A percentile compares a stretch with the other conserved stretches of the same genome.
These are phyloP conservation scores for Pleurostoma richardsiae DNA, from an alignment of 2,329 filamentous ascomycete genomes.

Conservation along the genomic window DNA sequence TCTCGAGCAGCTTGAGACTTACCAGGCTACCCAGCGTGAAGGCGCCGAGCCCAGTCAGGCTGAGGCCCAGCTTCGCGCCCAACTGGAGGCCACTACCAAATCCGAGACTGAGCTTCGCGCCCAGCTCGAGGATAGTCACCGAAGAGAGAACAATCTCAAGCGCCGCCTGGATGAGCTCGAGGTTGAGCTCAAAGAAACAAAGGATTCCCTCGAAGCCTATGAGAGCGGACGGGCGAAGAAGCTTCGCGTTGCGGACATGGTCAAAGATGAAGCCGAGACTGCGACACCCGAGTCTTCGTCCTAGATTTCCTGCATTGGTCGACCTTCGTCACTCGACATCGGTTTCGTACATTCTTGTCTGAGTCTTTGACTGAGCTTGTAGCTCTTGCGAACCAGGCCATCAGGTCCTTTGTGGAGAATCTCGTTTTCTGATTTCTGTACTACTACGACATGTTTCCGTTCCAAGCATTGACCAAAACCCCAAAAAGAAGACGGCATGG, in stretches of 20 bases:
- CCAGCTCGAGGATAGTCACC: constrained; percentile 71
- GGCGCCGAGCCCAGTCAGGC: constrained; percentile 57
- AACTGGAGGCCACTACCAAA: constrained; percentile 43
- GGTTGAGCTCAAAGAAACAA: constrained; percentile 41
- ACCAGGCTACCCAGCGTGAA: constrained; percentile 50
- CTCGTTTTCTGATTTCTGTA: neutral
- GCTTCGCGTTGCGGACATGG: constrained; percentile 18
- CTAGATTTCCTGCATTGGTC: neutral
- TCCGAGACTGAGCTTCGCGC: constrained; percentile 43
- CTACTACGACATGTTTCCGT: neutral
- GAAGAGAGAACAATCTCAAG: constrained; percentile 77
- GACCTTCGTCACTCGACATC: no score
- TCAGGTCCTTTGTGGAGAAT: no score
- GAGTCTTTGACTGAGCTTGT: no score
- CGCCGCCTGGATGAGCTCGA: constrained; percentile 76
- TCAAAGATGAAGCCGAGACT: constrained; percentile 2
- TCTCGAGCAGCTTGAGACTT: constrained; percentile 65
- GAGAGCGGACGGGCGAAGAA: constrained; percentile 23
- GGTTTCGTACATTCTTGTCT: no score
- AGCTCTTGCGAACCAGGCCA: no score
- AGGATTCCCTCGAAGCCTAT: constrained; percentile 16
- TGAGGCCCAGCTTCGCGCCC: constrained; percentile 51
- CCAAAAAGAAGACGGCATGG: no score
- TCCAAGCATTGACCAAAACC: no score
- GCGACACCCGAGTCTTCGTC: neutral